Evolutionary conservation across 345 rosid species (phyloP), one percentile per base, ranked within the genome.

Genomic region (Sisymbrium irio): DNA sequence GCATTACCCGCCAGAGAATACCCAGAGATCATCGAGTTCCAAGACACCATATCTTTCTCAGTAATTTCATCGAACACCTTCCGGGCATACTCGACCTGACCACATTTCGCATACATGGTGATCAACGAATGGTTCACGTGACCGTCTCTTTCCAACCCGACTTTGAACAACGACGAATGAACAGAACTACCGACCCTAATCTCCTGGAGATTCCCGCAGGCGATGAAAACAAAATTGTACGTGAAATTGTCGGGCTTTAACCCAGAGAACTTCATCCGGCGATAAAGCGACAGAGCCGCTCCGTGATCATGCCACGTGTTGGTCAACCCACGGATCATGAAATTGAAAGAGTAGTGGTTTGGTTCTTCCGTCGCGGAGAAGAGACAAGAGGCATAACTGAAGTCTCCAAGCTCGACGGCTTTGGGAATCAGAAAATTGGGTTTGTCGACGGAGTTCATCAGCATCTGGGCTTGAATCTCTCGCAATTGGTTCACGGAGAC

Each of bases 11-110:
- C 83, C 65, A 82, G 80, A 25, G 91, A 80, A 73, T 89, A 91
- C 77, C 92, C 97, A 0, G 97, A 86, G 60, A 93, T 89, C 96
- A 93, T 89, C 5, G 97, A 91, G 78, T 89, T 89, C 98, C 97
- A 93, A 1, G 97, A 87, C 56, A 93, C 96, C 72, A 79, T 61
- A 80, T 84, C 92, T 61, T 77, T 84, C 3, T 76, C 81, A 51
- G 37, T 50, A 78, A 88, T 89, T 86, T 83, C 92, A 60, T 89
- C 91, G 35, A 93, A 93, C 83, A 89, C 85, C 73, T 83, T 87
- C 37, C 91, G 86, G 2, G 96, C 92, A 69, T 14, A 30, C 0
- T 2, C 64, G 49, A 82, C 15, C 3, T 75, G 68, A 8, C 83
- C 74, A 56, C 92, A 88, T 70, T 71, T 82, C 0, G 86, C 68